phyloP scores from a whole-genome alignment of 225 moss, liverwort and hornwort genomes.

The Climacium dendroides region DNA sequence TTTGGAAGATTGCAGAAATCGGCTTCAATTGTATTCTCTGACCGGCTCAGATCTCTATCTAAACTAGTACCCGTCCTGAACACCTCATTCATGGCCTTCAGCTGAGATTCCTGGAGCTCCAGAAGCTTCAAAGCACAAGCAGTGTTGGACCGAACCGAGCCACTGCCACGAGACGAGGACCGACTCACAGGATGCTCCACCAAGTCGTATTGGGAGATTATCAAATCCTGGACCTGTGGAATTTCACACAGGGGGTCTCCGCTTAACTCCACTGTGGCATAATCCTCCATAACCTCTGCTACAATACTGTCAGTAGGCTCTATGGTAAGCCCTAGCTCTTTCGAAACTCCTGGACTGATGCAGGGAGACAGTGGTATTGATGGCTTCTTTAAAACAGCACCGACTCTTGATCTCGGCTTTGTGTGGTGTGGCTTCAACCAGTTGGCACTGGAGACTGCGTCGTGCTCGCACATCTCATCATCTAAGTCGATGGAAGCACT shows the following conservation, averaged over 20 bases:
- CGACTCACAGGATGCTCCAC: conserved; percentile 42
- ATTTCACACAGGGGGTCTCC: conserved; percentile 8
- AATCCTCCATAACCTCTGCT: not conserved
- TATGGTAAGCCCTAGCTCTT: not conserved
- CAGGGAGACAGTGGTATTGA: conserved; percentile 17
- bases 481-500: conserved; percentile 18
- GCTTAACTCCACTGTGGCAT: not conserved
- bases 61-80: not conserved
- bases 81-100: conserved; percentile 44
- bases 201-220: conserved; percentile 33
- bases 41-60: not conserved
- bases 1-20: not conserved
- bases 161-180: conserved; percentile 24
- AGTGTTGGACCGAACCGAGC: not conserved
- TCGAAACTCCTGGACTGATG: conserved; percentile 25
- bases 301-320: not conserved
- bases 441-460: conserved; percentile 2
- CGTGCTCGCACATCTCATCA: conserved; percentile 29
- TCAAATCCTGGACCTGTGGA: conserved; percentile 17
- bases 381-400: not conserved
- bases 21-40: not conserved
- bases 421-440: not conserved
- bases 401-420: not conserved
- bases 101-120: conserved; percentile 24
- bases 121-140: conserved; percentile 9